Percentiles rank a stretch among this genome's conserved stretches.
Evolutionary conservation across 2,329 filamentous ascomycete species (phyloP).

Genomic region (Coleophoma eucalyptorum): DNA sequence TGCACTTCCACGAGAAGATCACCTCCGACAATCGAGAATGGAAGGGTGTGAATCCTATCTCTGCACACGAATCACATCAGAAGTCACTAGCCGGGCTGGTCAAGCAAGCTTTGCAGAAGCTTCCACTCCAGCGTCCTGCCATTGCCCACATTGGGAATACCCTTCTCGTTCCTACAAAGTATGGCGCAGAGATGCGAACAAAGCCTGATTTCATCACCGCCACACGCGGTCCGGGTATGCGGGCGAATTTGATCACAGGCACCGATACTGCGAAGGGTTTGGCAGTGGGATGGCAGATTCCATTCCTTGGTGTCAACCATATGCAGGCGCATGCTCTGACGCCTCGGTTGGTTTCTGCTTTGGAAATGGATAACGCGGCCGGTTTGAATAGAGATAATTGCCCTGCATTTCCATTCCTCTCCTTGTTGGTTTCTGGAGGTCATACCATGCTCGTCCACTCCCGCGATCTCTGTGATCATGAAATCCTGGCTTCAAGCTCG

Average conservation of each 20-base stretch:
- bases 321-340: slow-evolving; percentile 97
- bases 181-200: slow-evolving; percentile 27
- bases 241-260: slow-evolving; percentile 71
- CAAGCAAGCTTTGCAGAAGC: slow-evolving; percentile 51
- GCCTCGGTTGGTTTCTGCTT: slow-evolving; percentile 67
- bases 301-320: slow-evolving; percentile 84
- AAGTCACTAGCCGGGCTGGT: slow-evolving; percentile 66
- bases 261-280: slow-evolving; percentile 85
- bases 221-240: slow-evolving; percentile 89
- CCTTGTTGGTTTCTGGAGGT: slow-evolving; percentile 85
- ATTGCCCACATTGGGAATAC: slow-evolving; percentile 13
- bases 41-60: slow-evolving; percentile 75
- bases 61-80: slow-evolving; percentile 74
- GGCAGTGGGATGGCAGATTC: slow-evolving; percentile 76
- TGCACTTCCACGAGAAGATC: slow-evolving; percentile 78
- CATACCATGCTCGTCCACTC: slow-evolving; percentile 87
- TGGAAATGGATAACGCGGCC: slow-evolving; percentile 33
- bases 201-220: slow-evolving; percentile 83
- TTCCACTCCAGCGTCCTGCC: slow-evolving; percentile 31
- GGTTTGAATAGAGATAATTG: neutral
- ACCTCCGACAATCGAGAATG: slow-evolving; percentile 75
- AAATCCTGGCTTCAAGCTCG: slow-evolving; percentile 66
- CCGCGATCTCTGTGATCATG: slow-evolving; percentile 61
- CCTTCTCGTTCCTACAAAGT: slow-evolving; percentile 4
- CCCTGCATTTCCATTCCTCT: slow-evolving; percentile 79